Base-by-base conservation (phyloP, 345 rosid genomes). In the Salix viminalis region DNA sequence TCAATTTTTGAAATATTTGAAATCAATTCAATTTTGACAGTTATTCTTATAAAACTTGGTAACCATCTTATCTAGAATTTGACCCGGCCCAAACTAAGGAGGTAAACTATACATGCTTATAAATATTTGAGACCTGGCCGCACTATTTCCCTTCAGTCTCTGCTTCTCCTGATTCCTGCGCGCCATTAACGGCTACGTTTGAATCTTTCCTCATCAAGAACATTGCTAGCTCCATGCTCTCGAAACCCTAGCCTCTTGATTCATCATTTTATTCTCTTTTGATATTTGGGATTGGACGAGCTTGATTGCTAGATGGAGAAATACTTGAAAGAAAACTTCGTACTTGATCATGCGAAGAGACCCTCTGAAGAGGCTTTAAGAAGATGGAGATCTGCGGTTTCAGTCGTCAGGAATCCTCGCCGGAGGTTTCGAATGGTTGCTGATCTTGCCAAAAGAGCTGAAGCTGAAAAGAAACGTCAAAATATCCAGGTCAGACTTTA, bases 401-500 rank as follows among this genome's bases (percentile, higher is more conserved):
- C 81, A 4, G 70, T 81, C 30, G 81, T 81, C 76, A 81, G 78
- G 75, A 81, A 81, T 58, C 84, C 84, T 41, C 81, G 84, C 36
- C 76, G 84, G 3, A 23, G 84, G 69, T 81, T 81, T 28, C 81
- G 84, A 6, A 77, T 81, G 84, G 81, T 81, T 16, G 81, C 84
- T 7, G 84, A 81, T 77, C 81, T 81, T 32, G 79, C 79, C 54
- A 77, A 77, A 58, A 75, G 81, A 4, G 81, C 84, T 1, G 84
- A 81, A 54, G 81, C 84, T 10, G 69, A 74, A 39, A 39, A n/a
- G 36, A 81, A 77, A 36, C 81, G 76, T 52, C 62, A 69, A 66
- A 77, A 70, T 23, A 67, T 77, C 34, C 84, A 81, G 79, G 84
- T 81, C 18, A 58, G 28, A 13, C 11, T 6, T 19, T 16, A 4